Evolutionary conservation across 2,329 filamentous ascomycete genomes (phyloP), one percentile per base, ranked within the genome.

Genomic region (Sporothrix phasma): DNA sequence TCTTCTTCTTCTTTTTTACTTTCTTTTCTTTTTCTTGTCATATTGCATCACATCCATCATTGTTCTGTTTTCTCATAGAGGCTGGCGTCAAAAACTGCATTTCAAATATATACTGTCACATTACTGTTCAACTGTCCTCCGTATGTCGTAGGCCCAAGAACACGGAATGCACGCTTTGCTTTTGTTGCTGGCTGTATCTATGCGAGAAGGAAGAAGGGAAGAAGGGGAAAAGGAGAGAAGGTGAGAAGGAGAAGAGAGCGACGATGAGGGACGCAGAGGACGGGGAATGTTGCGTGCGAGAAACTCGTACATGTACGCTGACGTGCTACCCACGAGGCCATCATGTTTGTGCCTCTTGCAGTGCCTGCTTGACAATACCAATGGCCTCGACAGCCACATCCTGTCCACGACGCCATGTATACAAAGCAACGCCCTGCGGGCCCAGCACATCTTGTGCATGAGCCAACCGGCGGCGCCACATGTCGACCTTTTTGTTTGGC

Each of bases 401-500:
- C 31, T 80, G 78, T 0, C 90, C 90, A 11, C 81, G 82, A 47
- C 88, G 80, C 90, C 90, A 94, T 22, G 83, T 90, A 67, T 88
- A 84, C 41, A 94, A 72, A 68, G 81, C 76, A 0, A 94, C 87
- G 3, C 87, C 87, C 45, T 85, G 77, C 5, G 78, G 76, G n/a
- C 84, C 82, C 10, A 93, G 78, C 45, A 77, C 74, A 47, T 79
- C 77, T 67, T 88, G 84, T 3, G 89, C 89, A 51, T 83, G 77
- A 47, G 81, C 81, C 76, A 89, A 83, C 46, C 90, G 77, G 64
- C 86, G 81, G 66, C 81, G 79, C 90, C 89, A 94, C 56, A 91
- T 71, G 66, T 88, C 86, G 63, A 91, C 78, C 68, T 89, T 88
- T 76, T 88, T 90, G 73, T 84, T 90, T 13, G 54, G 46, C 11